Evolutionary conservation across 306 rosid species (phyloP).

Genomic region (Carpinus fangiana): DNA sequence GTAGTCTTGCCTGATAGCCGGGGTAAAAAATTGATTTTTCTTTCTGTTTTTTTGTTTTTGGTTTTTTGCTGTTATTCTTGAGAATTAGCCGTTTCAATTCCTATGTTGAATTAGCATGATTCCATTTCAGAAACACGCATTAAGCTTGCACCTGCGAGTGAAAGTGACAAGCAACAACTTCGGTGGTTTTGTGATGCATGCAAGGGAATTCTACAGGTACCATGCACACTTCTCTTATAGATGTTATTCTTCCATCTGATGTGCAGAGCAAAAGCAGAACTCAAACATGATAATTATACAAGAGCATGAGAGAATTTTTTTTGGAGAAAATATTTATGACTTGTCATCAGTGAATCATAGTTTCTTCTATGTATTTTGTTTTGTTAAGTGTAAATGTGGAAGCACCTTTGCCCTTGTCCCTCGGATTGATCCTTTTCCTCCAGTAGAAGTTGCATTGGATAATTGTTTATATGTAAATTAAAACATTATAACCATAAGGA

Average conservation of each 20-base stretch:
- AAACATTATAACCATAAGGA: background rate
- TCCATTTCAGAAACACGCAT: constrained; percentile 63
- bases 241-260: constrained; percentile 19
- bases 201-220: constrained; percentile 96
- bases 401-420: constrained; percentile 14
- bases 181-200: constrained; percentile 88
- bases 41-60: constrained; percentile 11
- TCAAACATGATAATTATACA: background rate
- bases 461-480: constrained; percentile 9
- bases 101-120: constrained; percentile 24
- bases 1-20: constrained; percentile 7
- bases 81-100: constrained; percentile 17
- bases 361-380: background rate
- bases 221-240: constrained; percentile 2
- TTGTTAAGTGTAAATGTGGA: constrained; percentile 15
- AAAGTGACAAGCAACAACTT: constrained; percentile 76
- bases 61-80: constrained; percentile 3
- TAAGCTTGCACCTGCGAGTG: constrained; percentile 83
- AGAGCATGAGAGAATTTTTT: background rate
- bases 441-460: constrained; percentile 14
- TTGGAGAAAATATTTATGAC: background rate
- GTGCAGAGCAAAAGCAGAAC: background rate
- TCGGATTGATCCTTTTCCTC: constrained; percentile 14
- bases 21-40: constrained; percentile 8
- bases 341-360: background rate